phyloP scores from a whole-genome alignment of 2,329 filamentous ascomycete genomes.

The Paecilomyces sp. region DNA sequence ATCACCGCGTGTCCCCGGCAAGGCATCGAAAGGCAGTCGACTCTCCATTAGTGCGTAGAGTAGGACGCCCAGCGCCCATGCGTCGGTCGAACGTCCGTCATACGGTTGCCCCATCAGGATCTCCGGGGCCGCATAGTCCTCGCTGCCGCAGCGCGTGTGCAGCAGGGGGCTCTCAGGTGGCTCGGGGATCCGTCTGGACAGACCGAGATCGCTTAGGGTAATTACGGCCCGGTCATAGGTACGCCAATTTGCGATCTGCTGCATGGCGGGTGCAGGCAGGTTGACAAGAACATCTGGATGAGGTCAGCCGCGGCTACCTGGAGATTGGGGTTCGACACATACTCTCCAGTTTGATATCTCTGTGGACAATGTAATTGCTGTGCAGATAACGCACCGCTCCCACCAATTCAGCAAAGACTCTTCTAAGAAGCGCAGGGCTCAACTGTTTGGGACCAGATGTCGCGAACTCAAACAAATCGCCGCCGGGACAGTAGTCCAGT shows the following conservation, averaged over 20 bases:
- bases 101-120: conserved; percentile 94
- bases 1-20: conserved; percentile 67
- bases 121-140: conserved; percentile 95
- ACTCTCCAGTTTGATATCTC: conserved; percentile 98
- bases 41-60: conserved; percentile 90
- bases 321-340: conserved; percentile 31
- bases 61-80: conserved; percentile 90
- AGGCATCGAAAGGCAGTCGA: conserved; percentile 86
- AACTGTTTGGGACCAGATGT: conserved; percentile 63
- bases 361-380: conserved; percentile 77
- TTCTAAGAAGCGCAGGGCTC: conserved; percentile 61
- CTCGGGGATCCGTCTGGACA: conserved; percentile 72
- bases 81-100: conserved; percentile 84
- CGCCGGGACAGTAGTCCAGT: conserved; percentile 85
- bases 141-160: conserved; percentile 89
- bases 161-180: conserved; percentile 73
- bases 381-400: conserved; percentile 83
- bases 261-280: conserved; percentile 60
- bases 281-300: conserved; percentile 80
- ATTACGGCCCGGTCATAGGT: conserved; percentile 75
- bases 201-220: conserved; percentile 84
- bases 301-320: conserved; percentile 10
- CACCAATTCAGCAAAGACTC: conserved; percentile 86
- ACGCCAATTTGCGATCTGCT: conserved; percentile 61
- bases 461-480: conserved; percentile 90